Evolutionary conservation across 768 basidiomycete species (phyloP).

Genomic region (Porpolomopsis calyptriformis): DNA sequence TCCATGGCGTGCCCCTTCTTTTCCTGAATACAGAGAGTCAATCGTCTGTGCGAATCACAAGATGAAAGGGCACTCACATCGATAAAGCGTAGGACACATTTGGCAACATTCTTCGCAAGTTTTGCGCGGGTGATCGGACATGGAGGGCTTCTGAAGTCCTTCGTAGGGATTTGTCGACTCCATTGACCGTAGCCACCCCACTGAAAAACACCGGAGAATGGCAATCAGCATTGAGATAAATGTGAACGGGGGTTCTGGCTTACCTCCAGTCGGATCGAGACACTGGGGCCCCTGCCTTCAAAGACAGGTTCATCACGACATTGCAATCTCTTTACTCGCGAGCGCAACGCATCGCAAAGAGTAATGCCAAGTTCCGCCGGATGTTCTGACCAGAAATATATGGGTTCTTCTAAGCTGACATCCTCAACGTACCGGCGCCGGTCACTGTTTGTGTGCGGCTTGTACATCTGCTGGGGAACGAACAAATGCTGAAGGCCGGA

Average conservation of each 20-base stretch:
- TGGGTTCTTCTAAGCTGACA: conserved; percentile 49
- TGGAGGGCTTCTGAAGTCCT: conserved; percentile 70
- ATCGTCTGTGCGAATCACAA: not conserved
- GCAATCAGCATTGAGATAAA: not conserved
- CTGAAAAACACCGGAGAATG: conserved; percentile 24
- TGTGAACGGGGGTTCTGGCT: too few species aligned
- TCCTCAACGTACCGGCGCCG: conserved; percentile 68
- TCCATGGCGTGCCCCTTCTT: conserved; percentile 44
- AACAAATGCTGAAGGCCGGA: conserved; percentile 34
- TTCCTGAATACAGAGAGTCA: conserved; percentile 27
- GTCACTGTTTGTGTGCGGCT: conserved; percentile 69
- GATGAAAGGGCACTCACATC: conserved; percentile 27
- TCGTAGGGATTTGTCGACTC: conserved; percentile 75
- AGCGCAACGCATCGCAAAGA: conserved; percentile 53
- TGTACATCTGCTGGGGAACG: conserved; percentile 62
- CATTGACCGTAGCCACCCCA: conserved; percentile 75
- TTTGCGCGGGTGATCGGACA: conserved; percentile 68
- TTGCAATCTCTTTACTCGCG: conserved; percentile 42
- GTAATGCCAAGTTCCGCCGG: conserved; percentile 51
- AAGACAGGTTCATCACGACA: conserved; percentile 61
- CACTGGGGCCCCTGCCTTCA: conserved; percentile 62
- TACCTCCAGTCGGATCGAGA: conserved; percentile 71
- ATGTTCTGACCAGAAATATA: conserved; percentile 47
- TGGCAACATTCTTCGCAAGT: conserved; percentile 70
- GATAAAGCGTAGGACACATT: conserved; percentile 63